Base-by-base conservation (phyloP, 2,329 filamentous ascomycete species). In the Zalaria obscura region DNA sequence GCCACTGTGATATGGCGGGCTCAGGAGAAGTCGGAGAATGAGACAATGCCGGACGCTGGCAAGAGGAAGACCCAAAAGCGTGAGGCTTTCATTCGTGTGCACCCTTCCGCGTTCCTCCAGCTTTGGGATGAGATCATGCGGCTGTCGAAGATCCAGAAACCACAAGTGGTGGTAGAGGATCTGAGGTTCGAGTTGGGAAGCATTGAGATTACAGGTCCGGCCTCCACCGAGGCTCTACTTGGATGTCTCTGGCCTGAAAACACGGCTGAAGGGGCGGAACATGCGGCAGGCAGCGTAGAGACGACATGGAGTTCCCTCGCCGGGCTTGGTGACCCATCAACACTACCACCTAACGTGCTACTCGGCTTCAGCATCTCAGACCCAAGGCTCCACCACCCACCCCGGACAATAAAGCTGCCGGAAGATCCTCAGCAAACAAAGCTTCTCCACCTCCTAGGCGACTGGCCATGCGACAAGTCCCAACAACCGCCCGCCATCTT, bases 341-440 rank as follows among this genome's bases (percentile, higher is more conserved):
- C 77, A 2, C 65, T 94, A 2, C 85, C 88, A 3, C 57, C 67
- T 11, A 80, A 83, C 40, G 72, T 80, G 2, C 57, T 91, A 3
- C 64, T 96, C 3, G 69, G 74, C 0, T 91, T 96, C 56, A 69
- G 76, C 2, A 67, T 83, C 3, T 70, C 77, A 40, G 91, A 98
- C 55, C 87, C 89, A 27, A 79, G 89, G 5, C 70, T 96, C 10
- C 71, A 73, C 43, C 81, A 87, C 55, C 88, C 88, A 6, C 81
- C 83, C 2, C 71, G 72, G 39, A 72, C 69, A 35, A 55, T 73
- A 48, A 33, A 57, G 61, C 34, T 48, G 59, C 28, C 47, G 6
- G 40, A 42, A n/a, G 44, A 43, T 5, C 27, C 51, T 48, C 40
- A 42, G 35, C 55, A 9, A 52, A 64, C 25, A 5, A 52, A 54